phyloP scores from a whole-genome alignment of 2,329 filamentous ascomycete species.

The Xylariaceae sp. region DNA sequence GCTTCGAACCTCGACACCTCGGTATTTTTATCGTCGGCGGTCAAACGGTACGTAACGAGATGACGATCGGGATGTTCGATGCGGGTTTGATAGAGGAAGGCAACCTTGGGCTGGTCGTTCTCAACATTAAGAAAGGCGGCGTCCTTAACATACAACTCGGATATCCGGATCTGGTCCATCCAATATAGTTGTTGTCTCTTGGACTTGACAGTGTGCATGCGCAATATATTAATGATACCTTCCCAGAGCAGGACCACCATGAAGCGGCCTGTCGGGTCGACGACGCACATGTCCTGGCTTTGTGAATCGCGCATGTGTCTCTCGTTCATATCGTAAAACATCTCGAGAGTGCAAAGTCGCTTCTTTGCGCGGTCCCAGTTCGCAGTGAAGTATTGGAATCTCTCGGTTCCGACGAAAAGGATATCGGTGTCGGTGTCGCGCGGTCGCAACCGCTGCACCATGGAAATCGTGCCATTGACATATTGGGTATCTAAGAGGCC shows the following conservation, averaged over 20 bases:
- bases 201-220: slow-evolving; percentile 43
- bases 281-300: slow-evolving; percentile 73
- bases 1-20: slow-evolving; percentile 51
- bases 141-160: slow-evolving; percentile 55
- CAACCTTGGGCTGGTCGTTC: slow-evolving; percentile 52
- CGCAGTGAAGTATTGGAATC: slow-evolving; percentile 84
- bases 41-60: slow-evolving; percentile 54
- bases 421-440: slow-evolving; percentile 70
- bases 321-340: slow-evolving; percentile 50
- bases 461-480: slow-evolving; percentile 79
- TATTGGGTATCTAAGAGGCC: slow-evolving; percentile 54
- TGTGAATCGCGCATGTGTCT: slow-evolving; percentile 68
- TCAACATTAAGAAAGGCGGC: slow-evolving; percentile 53
- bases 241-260: slow-evolving; percentile 57
- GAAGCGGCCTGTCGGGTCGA: slow-evolving; percentile 69
- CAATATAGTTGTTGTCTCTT: slow-evolving; percentile 40
- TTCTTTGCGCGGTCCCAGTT: slow-evolving; percentile 64
- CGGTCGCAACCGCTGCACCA: slow-evolving; percentile 75
- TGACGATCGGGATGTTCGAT: slow-evolving; percentile 48
- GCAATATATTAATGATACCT: slow-evolving; percentile 51
- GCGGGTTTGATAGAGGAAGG: slow-evolving; percentile 52
- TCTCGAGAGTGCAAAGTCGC: slow-evolving; percentile 46
- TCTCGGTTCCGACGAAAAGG: slow-evolving; percentile 87
- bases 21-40: slow-evolving; percentile 52
- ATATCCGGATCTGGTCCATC: slow-evolving; percentile 51